Base-by-base conservation (phyloP, 257 asterid species). In the Nicotiana paniculata region DNA sequence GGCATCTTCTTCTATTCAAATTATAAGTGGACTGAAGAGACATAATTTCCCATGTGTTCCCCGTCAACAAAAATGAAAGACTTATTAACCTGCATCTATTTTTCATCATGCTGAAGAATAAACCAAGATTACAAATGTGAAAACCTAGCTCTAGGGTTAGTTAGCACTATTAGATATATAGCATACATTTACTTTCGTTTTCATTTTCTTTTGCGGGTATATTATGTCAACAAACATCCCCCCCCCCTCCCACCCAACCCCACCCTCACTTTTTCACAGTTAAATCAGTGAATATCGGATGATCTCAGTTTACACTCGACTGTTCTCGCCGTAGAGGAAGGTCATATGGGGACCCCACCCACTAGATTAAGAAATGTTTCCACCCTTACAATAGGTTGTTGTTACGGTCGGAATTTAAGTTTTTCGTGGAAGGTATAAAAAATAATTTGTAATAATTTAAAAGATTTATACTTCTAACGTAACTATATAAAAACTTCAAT, bases 301-400 rank as follows among this genome's bases (percentile, higher is more conserved):
- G 7, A 89, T 91, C 93, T 87, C 84, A 89, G 90, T 89, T 84
- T 55, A 72, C 63, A 68, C 61, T 77, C 81, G 28, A 83, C 67
- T 57, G 3, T 75, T 62, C 77, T 66, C 83, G 77, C 86, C 33
- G 37, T 63, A 77, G 18, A 54, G 28, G 84, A 77, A 66, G 79
- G 57, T 86, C 82, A 84, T 81, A 9, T 2, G 58, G 88, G 91
- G 24, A 90, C 93, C 91, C 75, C 85, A 55, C 64, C 30, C 33
- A 67, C 24, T 63, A 64, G 30, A 9, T 32, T 2, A 32, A 32
- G 18, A 6, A 61, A 16, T 24, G 39, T 80, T 80, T 64, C 66
- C 35, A 55, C 68, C 77, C 57, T 48, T 9, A 21, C 43, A 46
- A 81, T 4, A 48, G 61, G 9, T 43, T 8, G 51, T 8, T 43